A percentile compares a stretch with the other conserved stretches of the same genome.
phyloP scores from a whole-genome alignment of 2,329 filamentous ascomycete species.

The Parasarocladium wereldwijsianum region DNA sequence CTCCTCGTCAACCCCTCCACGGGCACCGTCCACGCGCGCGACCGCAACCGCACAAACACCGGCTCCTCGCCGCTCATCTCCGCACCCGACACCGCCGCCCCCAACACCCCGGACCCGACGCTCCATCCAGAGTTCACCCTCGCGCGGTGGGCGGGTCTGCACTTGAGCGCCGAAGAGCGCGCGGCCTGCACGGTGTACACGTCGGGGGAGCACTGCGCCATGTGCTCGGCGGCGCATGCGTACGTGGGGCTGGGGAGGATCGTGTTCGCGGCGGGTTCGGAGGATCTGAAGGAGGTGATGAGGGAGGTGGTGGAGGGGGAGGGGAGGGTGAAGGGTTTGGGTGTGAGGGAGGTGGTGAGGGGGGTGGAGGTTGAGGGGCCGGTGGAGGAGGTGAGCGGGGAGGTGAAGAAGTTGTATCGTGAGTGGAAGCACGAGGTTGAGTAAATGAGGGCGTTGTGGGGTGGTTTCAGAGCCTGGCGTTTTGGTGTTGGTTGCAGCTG shows the following conservation, averaged over 20 bases:
- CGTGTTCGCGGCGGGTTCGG: conserved; percentile 17
- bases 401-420: conserved; percentile 16
- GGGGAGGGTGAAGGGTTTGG: conserved; percentile 8
- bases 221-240: conserved; percentile 21
- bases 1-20: conserved; percentile 15
- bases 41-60: conserved; percentile 19
- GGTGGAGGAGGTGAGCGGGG: conserved; percentile 13
- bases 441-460: too few relatives aligned
- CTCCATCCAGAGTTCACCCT: conserved; percentile 21
- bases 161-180: conserved; percentile 21
- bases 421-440: too few relatives aligned
- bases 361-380: conserved; percentile 15
- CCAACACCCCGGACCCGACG: conserved; percentile 13
- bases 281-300: conserved; percentile 15
- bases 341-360: conserved; percentile 16
- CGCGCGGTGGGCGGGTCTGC: conserved; percentile 20
- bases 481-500: too few relatives aligned
- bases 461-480: too few relatives aligned
- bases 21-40: conserved; percentile 14
- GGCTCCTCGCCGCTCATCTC: conserved; percentile 1
- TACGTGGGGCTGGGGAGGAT: conserved; percentile 20
- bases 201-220: conserved; percentile 22
- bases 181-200: conserved; percentile 21
- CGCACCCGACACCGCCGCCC: conserved; percentile 7
- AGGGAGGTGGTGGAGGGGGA: conserved; percentile 11